Evolutionary conservation across 371 early-diverging fungal species (phyloP).

Genomic region (Saksenaea oblongispora): DNA sequence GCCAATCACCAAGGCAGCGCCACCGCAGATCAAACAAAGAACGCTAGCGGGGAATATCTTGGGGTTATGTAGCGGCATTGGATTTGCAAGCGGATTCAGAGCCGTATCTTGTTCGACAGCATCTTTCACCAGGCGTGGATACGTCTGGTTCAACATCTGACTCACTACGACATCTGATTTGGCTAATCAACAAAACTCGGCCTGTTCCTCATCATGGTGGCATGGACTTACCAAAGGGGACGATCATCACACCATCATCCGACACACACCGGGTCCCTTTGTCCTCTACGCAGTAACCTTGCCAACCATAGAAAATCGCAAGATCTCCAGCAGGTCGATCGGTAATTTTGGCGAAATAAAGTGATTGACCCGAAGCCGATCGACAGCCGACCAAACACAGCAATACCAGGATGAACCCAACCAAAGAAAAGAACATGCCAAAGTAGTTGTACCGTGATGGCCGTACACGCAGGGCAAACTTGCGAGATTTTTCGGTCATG

Average conservation of each 20-base stretch:
- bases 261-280: constrained; percentile 13
- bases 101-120: constrained; percentile 24
- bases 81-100: constrained; percentile 33
- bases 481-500: constrained; percentile 16
- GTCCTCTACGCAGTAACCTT: constrained; percentile 41
- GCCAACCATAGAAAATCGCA: constrained; percentile 35
- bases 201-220: not conserved
- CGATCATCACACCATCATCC: constrained; percentile 34
- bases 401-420: constrained; percentile 35
- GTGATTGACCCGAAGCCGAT: constrained; percentile 15
- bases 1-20: constrained; percentile 20
- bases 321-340: constrained; percentile 20
- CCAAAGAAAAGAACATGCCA: constrained; percentile 31
- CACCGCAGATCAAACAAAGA: constrained; percentile 34
- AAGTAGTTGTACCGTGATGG: constrained; percentile 25
- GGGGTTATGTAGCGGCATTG: constrained; percentile 45
- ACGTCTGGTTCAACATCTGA: constrained; percentile 31
- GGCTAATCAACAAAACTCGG: not conserved
- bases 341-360: constrained; percentile 39
- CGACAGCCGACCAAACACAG: constrained; percentile 39
- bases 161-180: constrained; percentile 30
- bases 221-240: constrained; percentile 40
- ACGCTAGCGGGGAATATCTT: constrained; percentile 39
- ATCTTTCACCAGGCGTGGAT: constrained; percentile 33
- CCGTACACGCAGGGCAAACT: constrained; percentile 17